Base-by-base conservation (phyloP, 352 stramenopile genomes). In the Pythium folliculosum region DNA sequence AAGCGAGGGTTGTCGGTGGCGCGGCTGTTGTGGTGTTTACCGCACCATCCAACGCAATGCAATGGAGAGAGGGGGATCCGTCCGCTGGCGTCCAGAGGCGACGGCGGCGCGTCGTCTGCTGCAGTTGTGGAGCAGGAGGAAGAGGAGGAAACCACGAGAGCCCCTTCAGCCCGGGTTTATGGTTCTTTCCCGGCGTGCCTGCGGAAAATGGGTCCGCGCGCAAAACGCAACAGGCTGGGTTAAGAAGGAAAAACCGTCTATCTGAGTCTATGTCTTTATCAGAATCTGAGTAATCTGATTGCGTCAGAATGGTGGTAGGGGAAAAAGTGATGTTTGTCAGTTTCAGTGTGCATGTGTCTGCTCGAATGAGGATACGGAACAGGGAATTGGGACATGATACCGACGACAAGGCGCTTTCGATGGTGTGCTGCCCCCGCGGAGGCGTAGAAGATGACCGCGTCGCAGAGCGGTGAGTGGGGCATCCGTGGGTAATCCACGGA, bases 141-240 rank as follows among this genome's bases (percentile, higher is more conserved):
- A 17, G 38, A 14, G 38, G 38, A 44, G 12, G 40, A 47, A 43
- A 17, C 10, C 37, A 17, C 37, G 40, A 1, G 51, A 37, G 51
- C 19, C 51, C 30, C 51, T 40, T 58, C 22, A n/a, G 9, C 5
- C 19, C 17, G 17, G 13, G 25, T 35, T 56, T 21, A 32, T 17
- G 50, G 16, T 30, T 38, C 38, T 58, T 58, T 30, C 19, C 51
- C 30, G 51, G 32, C 30, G 51, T 30, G 51, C 32, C 16, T 37
- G 23, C 30, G 10, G 51, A 40, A 58, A 47, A 58, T 58, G 51
- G 51, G 51, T 58, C 51, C 51, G 51, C 51, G 51, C 51, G 30
- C 51, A 37, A 57, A 61, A 51, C 50, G 21, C 14, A 37, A 43
- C 37, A 22, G 35, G 54, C 8, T 30, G 35, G 1, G 35, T 32